Percentiles rank a stretch among this genome's conserved stretches.
Conservation (phyloP, 176 grass and related monocot genomes). For the Ensete ventricosum region DNA sequence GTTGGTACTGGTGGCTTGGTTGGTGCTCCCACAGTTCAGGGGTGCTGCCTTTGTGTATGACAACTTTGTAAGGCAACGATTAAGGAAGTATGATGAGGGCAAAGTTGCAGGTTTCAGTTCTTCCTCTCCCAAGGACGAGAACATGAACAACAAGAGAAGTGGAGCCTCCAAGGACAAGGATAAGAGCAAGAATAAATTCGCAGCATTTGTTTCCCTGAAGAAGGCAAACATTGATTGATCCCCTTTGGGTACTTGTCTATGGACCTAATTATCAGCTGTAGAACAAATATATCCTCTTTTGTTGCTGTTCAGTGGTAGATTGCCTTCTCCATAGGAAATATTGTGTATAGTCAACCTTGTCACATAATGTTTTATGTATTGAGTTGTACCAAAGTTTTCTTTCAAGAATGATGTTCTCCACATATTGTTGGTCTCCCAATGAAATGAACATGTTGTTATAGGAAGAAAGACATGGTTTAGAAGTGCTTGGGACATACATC, state of each 20-base stretch:
- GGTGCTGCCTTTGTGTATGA: constrained; percentile 80
- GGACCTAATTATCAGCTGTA: no score
- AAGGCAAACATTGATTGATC: constrained; percentile 25
- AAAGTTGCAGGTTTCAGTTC: background rate
- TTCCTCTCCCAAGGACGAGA: constrained; percentile 47
- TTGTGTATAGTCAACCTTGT: background rate
- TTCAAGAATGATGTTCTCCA: background rate
- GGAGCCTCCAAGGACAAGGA: background rate
- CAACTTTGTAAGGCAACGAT: constrained; percentile 65
- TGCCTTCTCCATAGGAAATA: background rate
- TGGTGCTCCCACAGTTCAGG: constrained; percentile 75
- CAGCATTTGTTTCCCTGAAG: constrained; percentile 39
- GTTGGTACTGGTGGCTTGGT: constrained; percentile 67
- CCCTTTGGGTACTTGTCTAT: background rate
- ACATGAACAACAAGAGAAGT: constrained; percentile 2
- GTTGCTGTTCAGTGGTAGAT: background rate
- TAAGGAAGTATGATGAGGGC: constrained; percentile 36
- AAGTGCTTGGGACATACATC: no score
- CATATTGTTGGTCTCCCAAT: no score
- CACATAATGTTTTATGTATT: background rate
- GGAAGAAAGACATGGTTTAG: no score
- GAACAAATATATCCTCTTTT: background rate
- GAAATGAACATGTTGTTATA: no score
- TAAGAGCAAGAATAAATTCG: constrained; percentile 47
- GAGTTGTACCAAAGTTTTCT: background rate